Conservation (phyloP, 768 basidiomycete genomes). For the Leucosporidium yakuticum region DNA sequence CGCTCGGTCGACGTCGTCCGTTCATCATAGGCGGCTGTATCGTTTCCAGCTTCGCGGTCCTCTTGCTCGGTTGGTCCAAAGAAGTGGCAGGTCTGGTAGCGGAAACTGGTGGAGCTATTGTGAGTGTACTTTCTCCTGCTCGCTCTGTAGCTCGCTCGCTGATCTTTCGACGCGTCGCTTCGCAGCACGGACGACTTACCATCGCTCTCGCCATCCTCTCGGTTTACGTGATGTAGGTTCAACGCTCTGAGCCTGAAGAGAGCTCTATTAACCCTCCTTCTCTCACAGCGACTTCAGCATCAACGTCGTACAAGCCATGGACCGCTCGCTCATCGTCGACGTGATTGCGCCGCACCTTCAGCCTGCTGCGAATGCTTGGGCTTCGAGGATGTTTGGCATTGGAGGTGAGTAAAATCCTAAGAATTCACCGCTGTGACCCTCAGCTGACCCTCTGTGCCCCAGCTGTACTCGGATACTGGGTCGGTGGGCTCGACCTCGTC, state of each 20-base stretch:
- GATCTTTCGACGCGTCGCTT: neutral
- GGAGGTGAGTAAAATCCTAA: slow-evolving; percentile 49
- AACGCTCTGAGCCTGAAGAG: neutral
- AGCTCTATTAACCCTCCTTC: slow-evolving; percentile 17
- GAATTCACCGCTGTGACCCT: neutral
- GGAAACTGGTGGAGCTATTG: slow-evolving; percentile 17
- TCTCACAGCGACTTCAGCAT: slow-evolving; percentile 27
- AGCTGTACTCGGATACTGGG: slow-evolving; percentile 27
- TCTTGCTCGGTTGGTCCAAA: slow-evolving; percentile 76
- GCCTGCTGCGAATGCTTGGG: slow-evolving; percentile 88
- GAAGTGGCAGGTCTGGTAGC: slow-evolving; percentile 53
- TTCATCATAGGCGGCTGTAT: slow-evolving; percentile 70
- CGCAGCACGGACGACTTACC: slow-evolving; percentile 60
- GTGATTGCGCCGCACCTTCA: slow-evolving; percentile 67
- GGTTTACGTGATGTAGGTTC: slow-evolving; percentile 53
- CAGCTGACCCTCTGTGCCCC: neutral
- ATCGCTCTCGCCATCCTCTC: slow-evolving; percentile 69
- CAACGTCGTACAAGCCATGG: slow-evolving; percentile 70
- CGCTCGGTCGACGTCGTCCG: slow-evolving; percentile 76
- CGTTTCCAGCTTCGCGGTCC: slow-evolving; percentile 64
- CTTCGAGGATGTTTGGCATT: slow-evolving; percentile 80
- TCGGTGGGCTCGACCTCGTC: slow-evolving; percentile 50
- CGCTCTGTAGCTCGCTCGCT: neutral
- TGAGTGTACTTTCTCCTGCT: neutral
- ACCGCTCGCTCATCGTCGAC: slow-evolving; percentile 85